These are phyloP conservation scores for Trypanosoma avium DNA, from an alignment of 208 protist species.

Conservation along the genomic window DNA sequence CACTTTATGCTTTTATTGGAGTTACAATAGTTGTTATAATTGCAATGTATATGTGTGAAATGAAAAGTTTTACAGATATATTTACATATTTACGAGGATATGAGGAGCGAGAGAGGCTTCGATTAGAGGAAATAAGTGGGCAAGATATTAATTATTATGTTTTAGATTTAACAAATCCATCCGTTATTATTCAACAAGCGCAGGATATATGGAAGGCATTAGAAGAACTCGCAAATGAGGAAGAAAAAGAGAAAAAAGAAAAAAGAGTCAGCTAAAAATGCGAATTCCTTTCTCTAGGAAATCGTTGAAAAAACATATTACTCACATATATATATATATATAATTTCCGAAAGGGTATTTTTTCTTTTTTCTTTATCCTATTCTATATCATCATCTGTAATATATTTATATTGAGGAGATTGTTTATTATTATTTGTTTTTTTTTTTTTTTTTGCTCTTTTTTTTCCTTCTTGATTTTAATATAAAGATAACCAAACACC, in stretches of 20 bases:
- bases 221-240: slow-evolving; percentile 36
- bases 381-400: no score
- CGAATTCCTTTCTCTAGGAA: not conserved
- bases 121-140: slow-evolving; percentile 27
- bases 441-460: no score
- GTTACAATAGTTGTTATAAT: slow-evolving; percentile 33
- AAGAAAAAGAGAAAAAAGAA: slow-evolving; percentile 14
- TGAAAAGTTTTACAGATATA: slow-evolving; percentile 38
- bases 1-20: slow-evolving; percentile 59
- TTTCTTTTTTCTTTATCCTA: not conserved
- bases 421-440: no score
- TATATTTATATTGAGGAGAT: no score
- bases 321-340: not conserved
- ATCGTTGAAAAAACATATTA: not conserved
- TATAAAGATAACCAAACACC: no score
- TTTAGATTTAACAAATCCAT: slow-evolving; percentile 62
- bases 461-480: no score
- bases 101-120: slow-evolving; percentile 37
- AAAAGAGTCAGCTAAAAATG: not conserved
- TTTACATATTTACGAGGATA: slow-evolving; percentile 43
- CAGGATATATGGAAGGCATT: slow-evolving; percentile 57
- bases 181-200: slow-evolving; percentile 45
- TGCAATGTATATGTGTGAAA: slow-evolving; percentile 65
- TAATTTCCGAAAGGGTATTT: not conserved
- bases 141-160: slow-evolving; percentile 53